These are phyloP conservation scores for Penicillium brasilianum DNA, from an alignment of 2,329 filamentous ascomycete species.

Conservation along the genomic window DNA sequence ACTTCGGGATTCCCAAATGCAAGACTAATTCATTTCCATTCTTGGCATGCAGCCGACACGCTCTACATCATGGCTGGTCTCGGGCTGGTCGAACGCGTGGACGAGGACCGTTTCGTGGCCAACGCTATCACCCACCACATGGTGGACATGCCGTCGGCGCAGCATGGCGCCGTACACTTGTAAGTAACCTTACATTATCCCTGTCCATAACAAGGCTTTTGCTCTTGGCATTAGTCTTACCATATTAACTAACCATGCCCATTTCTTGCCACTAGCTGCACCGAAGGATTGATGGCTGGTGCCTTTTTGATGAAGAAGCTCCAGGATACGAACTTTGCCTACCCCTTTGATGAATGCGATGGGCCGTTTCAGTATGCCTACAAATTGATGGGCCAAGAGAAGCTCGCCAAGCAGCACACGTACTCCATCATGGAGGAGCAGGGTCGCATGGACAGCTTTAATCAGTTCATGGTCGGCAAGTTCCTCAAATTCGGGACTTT, in stretches of 20 bases:
- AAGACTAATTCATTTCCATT: background rate
- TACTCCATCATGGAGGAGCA: constrained; percentile 45
- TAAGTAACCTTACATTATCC: constrained; percentile 21
- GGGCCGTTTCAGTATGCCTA: constrained; percentile 45
- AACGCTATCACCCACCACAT: constrained; percentile 45
- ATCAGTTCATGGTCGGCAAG: constrained; percentile 47
- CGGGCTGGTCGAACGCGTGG: constrained; percentile 40
- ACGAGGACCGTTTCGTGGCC: constrained; percentile 37
- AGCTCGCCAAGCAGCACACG: constrained; percentile 39
- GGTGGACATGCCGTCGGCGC: constrained; percentile 40
- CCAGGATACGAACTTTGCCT: constrained; percentile 40
- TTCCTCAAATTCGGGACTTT: constrained; percentile 42
- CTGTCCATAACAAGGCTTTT: background rate
- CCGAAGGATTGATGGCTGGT: constrained; percentile 41
- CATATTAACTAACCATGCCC: background rate
- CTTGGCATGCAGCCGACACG: constrained; percentile 38
- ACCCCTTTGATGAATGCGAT: constrained; percentile 42
- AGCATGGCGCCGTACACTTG: constrained; percentile 47
- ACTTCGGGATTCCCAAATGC: background rate
- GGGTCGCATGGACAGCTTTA: constrained; percentile 48
- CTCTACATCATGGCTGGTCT: constrained; percentile 46
- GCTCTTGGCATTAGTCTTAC: background rate
- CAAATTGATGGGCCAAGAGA: constrained; percentile 36
- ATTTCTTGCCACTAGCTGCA: constrained; percentile 32
- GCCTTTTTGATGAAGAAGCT: constrained; percentile 46